phyloP scores from a whole-genome alignment of 805 yeast genomes.

The Ogataea trehalophila region DNA sequence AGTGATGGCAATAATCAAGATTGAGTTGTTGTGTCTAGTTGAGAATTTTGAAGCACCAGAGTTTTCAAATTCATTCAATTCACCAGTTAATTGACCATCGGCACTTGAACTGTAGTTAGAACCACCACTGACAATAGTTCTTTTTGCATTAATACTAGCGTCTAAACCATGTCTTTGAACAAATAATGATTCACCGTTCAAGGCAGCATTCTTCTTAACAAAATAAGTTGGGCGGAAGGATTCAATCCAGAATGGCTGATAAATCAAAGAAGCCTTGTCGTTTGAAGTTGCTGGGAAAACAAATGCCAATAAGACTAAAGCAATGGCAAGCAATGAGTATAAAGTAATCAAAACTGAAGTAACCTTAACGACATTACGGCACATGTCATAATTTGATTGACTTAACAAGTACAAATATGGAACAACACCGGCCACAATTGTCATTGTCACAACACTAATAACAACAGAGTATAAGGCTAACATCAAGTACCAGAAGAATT shows the following conservation, averaged over 20 bases:
- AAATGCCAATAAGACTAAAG: slow-evolving; percentile 47
- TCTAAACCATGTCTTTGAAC: slow-evolving; percentile 13
- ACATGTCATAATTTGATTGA: slow-evolving; percentile 40
- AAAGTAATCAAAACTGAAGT: slow-evolving; percentile 42
- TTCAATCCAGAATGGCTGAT: slow-evolving; percentile 79
- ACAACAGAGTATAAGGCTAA: slow-evolving; percentile 48
- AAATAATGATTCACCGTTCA: slow-evolving; percentile 24
- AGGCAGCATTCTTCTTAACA: slow-evolving; percentile 49
- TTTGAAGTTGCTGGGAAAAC: slow-evolving; percentile 48
- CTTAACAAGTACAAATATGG: slow-evolving; percentile 57
- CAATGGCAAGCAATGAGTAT: slow-evolving; percentile 51
- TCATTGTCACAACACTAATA: slow-evolving; percentile 57
- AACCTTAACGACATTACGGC: slow-evolving; percentile 50
- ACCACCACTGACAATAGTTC: slow-evolving; percentile 28
- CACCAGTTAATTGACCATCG: slow-evolving; percentile 9
- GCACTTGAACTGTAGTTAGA: slow-evolving; percentile 3
- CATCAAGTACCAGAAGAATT: slow-evolving; percentile 48
- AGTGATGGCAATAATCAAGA: slow-evolving; percentile 40
- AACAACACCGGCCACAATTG: slow-evolving; percentile 56
- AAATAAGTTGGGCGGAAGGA: slow-evolving; percentile 55
- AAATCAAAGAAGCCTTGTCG: slow-evolving; percentile 46
- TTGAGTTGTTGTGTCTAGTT: slow-evolving; percentile 47
- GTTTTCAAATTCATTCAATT: slow-evolving; percentile 18
- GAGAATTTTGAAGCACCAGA: slow-evolving; percentile 22
- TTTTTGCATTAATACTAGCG: slow-evolving; percentile 14